phyloP scores from a whole-genome alignment of 2,329 filamentous ascomycete genomes.

The Sarocladium strictum region DNA sequence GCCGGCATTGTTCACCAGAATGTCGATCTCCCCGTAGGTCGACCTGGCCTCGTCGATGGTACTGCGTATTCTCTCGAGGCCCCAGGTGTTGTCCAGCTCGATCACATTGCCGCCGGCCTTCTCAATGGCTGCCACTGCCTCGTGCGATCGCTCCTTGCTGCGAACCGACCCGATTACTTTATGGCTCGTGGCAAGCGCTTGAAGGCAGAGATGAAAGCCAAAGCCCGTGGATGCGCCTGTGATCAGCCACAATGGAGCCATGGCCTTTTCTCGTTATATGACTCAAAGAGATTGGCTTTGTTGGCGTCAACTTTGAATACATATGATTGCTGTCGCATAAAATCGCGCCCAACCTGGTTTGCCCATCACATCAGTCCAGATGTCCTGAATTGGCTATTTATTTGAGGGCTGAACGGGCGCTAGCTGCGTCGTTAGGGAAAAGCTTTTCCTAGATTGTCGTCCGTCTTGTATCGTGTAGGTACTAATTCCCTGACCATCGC shows the following conservation, averaged over 20 bases:
- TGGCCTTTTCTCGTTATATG: not conserved
- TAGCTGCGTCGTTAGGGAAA: not conserved
- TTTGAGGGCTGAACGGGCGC: not conserved
- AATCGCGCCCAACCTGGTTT: no score
- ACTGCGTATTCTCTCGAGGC: slow-evolving; percentile 17
- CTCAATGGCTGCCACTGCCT: slow-evolving; percentile 13
- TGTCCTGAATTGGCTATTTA: not conserved
- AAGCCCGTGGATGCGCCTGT: slow-evolving; percentile 42
- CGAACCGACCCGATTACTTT: slow-evolving; percentile 43
- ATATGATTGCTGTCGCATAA: no score
- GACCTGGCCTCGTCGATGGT: slow-evolving; percentile 20
- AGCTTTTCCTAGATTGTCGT: not conserved
- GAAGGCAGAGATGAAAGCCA: slow-evolving; percentile 36
- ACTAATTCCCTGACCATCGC: not conserved
- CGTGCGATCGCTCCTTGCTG: slow-evolving; percentile 17
- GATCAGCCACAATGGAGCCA: slow-evolving; percentile 37
- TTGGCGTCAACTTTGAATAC: no score
- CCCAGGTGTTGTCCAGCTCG: slow-evolving; percentile 22
- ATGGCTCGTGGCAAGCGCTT: slow-evolving; percentile 36
- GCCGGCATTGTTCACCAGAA: slow-evolving; percentile 48
- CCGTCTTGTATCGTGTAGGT: not conserved
- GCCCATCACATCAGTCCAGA: no score
- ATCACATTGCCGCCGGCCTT: slow-evolving; percentile 20
- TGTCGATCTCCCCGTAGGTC: slow-evolving; percentile 32
- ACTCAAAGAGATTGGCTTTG: no score